Evolutionary conservation across 495 filamentous ascomycete species (phyloP), one percentile per base, ranked within the genome.

Genomic region (Aspergillus nanangensis): DNA sequence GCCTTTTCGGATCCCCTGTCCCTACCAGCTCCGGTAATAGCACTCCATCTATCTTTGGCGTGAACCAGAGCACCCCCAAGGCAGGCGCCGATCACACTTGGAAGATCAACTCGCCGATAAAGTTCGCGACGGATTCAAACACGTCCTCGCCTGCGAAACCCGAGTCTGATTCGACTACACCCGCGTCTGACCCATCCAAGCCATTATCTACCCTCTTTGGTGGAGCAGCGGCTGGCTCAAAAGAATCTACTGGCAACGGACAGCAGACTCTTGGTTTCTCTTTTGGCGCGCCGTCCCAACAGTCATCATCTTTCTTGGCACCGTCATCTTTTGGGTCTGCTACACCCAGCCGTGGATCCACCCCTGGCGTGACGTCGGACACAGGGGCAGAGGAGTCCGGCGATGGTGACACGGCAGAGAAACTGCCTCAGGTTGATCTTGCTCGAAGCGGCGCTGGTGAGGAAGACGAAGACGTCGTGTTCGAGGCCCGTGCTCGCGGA

Each of bases 391-490:
- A 82, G 31, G 69, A 72, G 43, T 72, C 78, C 18, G 72, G 63
- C 32, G 65, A 72, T 42, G 78, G 77, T 36, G 79, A 80, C 13
- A 77, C 74, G 19, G 61, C 65, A 44, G 74, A 77, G 52, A 65
- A 75, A 38, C 70, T 76, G 38, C 58, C 65, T 10, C 62, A 75
- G 35, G 74, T 86, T 42, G 77, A 84, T 60, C 72, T 88, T 51
- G 76, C 79, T 40, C 66, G 70, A 36, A 73, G 74, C 45, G 77
- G 81, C 19, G 78, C 78, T 35, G 86, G 84, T 7, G 86, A 90
- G 58, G 84, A 88, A 56, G 71, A 88, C 46, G 87, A 91, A 56
- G 69, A 74, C 23, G 66, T 80, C 17, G 51, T 86, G 4, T 75
- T 81, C 53, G 79, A 87, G 49, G 72, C 79, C 11, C 78, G 79